phyloP scores from a whole-genome alignment of 179 eudicot species.

The Patellifolia procumbens region DNA sequence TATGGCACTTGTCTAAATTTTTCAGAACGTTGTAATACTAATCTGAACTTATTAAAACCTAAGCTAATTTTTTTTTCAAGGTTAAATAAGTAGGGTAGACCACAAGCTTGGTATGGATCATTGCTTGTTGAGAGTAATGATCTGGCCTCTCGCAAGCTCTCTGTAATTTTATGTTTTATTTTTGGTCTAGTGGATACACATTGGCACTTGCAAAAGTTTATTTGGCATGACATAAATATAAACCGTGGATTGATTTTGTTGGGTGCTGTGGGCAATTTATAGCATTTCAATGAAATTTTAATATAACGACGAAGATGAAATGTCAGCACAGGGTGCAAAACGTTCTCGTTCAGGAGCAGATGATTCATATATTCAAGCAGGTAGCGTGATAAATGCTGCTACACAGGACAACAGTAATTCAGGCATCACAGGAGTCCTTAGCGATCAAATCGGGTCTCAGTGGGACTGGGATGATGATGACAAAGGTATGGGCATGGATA shows the following conservation, averaged over 20 bases:
- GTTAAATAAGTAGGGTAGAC: too few relatives aligned
- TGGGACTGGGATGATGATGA: conserved; percentile 98
- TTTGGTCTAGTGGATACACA: background rate
- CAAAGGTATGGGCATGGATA: conserved; percentile 74
- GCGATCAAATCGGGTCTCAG: conserved; percentile 57
- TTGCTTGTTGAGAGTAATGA: too few relatives aligned
- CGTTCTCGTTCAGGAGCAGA: conserved; percentile 68
- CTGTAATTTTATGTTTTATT: background rate
- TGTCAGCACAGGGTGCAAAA: conserved; percentile 72
- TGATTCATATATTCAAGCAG: conserved; percentile 63
- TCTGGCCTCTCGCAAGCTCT: background rate
- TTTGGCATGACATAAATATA: background rate
- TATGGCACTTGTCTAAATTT: too few relatives aligned
- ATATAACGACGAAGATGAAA: conserved; percentile 15
- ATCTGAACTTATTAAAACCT: too few relatives aligned
- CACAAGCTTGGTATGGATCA: too few relatives aligned
- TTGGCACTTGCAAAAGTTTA: background rate
- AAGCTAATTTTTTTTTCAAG: too few relatives aligned
- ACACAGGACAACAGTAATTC: conserved; percentile 58
- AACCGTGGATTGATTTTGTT: background rate
- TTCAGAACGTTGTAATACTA: too few relatives aligned
- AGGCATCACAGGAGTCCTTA: conserved; percentile 52
- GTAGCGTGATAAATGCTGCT: conserved; percentile 51
- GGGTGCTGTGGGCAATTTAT: background rate
- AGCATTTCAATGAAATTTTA: background rate